Conservation (phyloP, 208 protist species). For the Leishmania tarentolae region DNA sequence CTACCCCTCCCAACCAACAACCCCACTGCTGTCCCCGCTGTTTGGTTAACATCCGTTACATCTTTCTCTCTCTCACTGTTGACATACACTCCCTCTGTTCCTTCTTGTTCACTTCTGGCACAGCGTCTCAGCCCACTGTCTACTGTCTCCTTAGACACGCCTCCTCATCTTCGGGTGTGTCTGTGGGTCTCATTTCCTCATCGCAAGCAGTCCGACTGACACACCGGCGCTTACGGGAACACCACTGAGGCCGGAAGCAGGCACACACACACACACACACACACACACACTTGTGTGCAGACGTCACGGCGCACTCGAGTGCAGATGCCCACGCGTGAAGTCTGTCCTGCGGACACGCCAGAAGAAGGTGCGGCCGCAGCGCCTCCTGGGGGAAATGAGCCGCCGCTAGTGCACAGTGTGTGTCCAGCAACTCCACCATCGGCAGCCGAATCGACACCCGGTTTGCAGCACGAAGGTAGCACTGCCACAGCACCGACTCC, state of each 20-base stretch:
- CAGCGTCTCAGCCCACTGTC: neutral
- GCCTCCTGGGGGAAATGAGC: neutral
- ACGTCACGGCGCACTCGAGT: neutral
- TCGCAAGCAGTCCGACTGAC: neutral
- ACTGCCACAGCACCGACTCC: neutral
- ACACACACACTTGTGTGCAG: neutral
- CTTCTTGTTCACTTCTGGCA: neutral
- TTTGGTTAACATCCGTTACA: neutral
- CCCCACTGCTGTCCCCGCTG: neutral
- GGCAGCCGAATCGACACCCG: neutral
- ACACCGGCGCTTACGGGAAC: neutral
- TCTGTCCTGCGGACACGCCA: neutral
- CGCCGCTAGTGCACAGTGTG: neutral
- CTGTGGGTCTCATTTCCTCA: neutral
- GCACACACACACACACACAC: too few species aligned
- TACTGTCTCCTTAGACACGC: neutral
- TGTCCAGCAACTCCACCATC: neutral
- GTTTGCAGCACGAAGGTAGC: neutral
- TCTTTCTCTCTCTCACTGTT: neutral
- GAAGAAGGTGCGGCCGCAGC: neutral
- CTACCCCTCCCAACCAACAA: too few species aligned
- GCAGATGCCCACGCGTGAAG: neutral
- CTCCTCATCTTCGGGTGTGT: neutral
- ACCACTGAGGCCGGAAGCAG: neutral
- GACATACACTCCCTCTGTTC: neutral